Conservation (phyloP, 352 stramenopile species). For the Phytophthora kernoviae region DNA sequence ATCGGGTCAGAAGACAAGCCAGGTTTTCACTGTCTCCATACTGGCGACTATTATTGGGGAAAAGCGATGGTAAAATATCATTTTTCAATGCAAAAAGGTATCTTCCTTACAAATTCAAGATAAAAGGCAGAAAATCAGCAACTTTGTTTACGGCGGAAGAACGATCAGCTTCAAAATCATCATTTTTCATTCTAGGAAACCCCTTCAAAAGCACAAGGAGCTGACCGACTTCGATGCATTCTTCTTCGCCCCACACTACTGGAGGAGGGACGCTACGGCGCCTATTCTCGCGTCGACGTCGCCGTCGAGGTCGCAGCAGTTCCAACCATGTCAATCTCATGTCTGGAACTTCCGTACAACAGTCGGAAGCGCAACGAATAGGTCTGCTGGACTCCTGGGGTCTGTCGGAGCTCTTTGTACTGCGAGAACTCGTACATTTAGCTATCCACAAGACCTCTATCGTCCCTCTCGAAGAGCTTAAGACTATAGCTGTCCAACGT, state of each 20-base stretch:
- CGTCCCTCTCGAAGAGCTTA: slow-evolving; percentile 2
- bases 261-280: slow-evolving; percentile 20
- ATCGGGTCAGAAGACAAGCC: too few species aligned
- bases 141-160: too few species aligned
- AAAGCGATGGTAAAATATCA: too few species aligned
- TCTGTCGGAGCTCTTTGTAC: slow-evolving; percentile 58
- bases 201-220: neutral
- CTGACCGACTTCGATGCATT: slow-evolving; percentile 12
- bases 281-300: slow-evolving; percentile 34
- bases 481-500: slow-evolving; percentile 10
- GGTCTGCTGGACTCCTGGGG: slow-evolving; percentile 58
- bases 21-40: neutral
- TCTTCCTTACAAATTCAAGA: neutral
- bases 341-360: slow-evolving; percentile 14
- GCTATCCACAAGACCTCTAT: slow-evolving; percentile 38
- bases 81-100: too few species aligned
- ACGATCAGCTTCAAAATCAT: too few species aligned
- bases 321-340: neutral
- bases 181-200: slow-evolving; percentile 23
- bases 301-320: slow-evolving; percentile 3
- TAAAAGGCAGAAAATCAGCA: too few species aligned
- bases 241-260: slow-evolving; percentile 15
- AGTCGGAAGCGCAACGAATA: slow-evolving; percentile 25
- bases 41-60: too few species aligned
- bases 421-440: slow-evolving; percentile 58